Conservation (phyloP, 1,284 basidiomycete species). For the Leccinum glutinopallens region DNA sequence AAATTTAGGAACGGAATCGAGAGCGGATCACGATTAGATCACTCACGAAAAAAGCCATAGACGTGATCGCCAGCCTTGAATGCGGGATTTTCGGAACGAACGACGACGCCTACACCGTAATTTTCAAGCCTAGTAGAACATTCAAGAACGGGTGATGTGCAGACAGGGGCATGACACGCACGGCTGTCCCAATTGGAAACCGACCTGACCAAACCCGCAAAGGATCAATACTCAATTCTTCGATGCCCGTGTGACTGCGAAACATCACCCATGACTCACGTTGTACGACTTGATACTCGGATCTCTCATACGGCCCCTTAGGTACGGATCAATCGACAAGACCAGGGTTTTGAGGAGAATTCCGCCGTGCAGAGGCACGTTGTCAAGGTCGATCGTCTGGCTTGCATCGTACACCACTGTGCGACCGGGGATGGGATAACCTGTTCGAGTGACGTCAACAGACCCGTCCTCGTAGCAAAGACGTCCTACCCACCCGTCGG, state of each 20-base stretch:
- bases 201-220: conserved; percentile 3
- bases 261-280: conserved; percentile 9
- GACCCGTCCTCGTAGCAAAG: background rate
- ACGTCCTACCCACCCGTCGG: conserved; percentile 15
- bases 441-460: conserved; percentile 22
- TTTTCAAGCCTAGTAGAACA: conserved; percentile 12
- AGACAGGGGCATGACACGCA: conserved; percentile 5
- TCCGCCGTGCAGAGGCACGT: conserved; percentile 40
- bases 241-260: too few species aligned
- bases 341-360: conserved; percentile 42
- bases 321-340: conserved; percentile 43
- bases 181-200: conserved; percentile 23
- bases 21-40: background rate
- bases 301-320: conserved; percentile 38
- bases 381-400: conserved; percentile 43
- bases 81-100: conserved; percentile 34
- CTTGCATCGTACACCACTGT: conserved; percentile 35
- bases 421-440: conserved; percentile 34
- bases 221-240: background rate
- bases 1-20: background rate
- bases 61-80: conserved; percentile 28
- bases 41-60: conserved; percentile 20
- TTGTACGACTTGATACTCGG: conserved; percentile 14
- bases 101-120: conserved; percentile 33
- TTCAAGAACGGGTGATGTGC: background rate